Conservation (phyloP, 345 rosid genomes). For the Gossypium herbaceum region DNA sequence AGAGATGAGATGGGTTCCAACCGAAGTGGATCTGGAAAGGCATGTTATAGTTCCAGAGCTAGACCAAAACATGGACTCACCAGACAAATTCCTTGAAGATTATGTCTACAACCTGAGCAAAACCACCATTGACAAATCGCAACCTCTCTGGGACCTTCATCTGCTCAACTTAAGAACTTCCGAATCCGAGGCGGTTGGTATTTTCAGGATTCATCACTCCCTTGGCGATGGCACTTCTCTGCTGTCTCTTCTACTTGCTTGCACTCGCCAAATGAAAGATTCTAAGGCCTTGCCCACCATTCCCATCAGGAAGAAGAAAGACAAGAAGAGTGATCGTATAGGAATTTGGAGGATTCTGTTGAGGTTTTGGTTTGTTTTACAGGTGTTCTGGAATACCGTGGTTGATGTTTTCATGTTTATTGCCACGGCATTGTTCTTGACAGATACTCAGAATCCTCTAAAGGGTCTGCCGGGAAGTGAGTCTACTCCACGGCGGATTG, state of each 20-base stretch:
- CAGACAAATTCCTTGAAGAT: slow-evolving; percentile 33
- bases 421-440: slow-evolving; percentile 25
- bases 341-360: background rate
- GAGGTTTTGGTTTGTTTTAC: slow-evolving; percentile 11
- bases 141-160: slow-evolving; percentile 45
- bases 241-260: slow-evolving; percentile 37
- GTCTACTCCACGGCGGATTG: slow-evolving; percentile 29
- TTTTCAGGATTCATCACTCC: slow-evolving; percentile 46
- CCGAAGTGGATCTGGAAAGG: slow-evolving; percentile 33
- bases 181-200: slow-evolving; percentile 28
- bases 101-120: slow-evolving; percentile 33
- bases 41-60: slow-evolving; percentile 32
- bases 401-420: slow-evolving; percentile 28
- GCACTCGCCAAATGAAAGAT: slow-evolving; percentile 28
- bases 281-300: slow-evolving; percentile 30
- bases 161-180: slow-evolving; percentile 34
- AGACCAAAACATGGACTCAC: slow-evolving; percentile 20
- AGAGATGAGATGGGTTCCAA: slow-evolving; percentile 37
- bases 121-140: slow-evolving; percentile 29
- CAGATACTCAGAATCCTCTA: slow-evolving; percentile 30
- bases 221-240: slow-evolving; percentile 43
- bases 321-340: background rate
- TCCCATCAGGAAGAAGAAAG: slow-evolving; percentile 19
- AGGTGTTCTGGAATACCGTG: slow-evolving; percentile 23
- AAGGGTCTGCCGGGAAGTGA: slow-evolving; percentile 32